Percentiles rank a stretch among this genome's conserved stretches.
Conservation (phyloP, 139 green algal species). For the Ostreobium quekettii region DNA sequence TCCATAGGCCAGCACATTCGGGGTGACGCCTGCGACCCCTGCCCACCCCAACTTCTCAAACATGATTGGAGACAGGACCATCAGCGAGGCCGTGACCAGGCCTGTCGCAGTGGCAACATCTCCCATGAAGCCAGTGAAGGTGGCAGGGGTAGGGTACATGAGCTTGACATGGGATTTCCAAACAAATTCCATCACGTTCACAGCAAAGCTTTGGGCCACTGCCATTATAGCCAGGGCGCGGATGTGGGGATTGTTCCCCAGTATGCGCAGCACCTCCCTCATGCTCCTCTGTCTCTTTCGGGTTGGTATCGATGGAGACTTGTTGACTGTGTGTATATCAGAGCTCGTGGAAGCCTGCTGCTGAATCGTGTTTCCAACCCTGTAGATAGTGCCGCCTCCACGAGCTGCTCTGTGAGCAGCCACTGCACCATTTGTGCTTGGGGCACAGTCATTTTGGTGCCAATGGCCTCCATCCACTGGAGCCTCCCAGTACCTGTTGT, state of each 20-base stretch:
- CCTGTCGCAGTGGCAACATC: slow-evolving; percentile 81
- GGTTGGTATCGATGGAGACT: too few relatives aligned
- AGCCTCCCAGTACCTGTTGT: too few relatives aligned
- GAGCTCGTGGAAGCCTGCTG: too few relatives aligned
- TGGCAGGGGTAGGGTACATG: slow-evolving; percentile 64
- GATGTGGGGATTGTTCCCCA: slow-evolving; percentile 61
- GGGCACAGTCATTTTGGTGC: too few relatives aligned
- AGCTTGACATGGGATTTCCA: slow-evolving; percentile 88
- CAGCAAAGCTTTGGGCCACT: slow-evolving; percentile 61
- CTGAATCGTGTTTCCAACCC: too few relatives aligned
- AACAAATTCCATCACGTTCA: slow-evolving; percentile 82
- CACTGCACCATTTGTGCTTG: too few relatives aligned
- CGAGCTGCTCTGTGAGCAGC: too few relatives aligned
- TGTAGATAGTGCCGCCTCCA: too few relatives aligned
- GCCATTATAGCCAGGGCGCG: slow-evolving; percentile 84
- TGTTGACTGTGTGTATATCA: too few relatives aligned
- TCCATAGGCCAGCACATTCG: slow-evolving; percentile 41
- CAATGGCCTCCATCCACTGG: too few relatives aligned
- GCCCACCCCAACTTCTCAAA: slow-evolving; percentile 75
- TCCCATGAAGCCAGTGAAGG: slow-evolving; percentile 63
- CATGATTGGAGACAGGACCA: slow-evolving; percentile 66
- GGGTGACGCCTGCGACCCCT: slow-evolving; percentile 77
- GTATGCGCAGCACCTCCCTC: slow-evolving; percentile 42
- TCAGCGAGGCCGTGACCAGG: slow-evolving; percentile 63
- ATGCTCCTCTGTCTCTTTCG: too few relatives aligned